Conservation (phyloP, 1,284 basidiomycete species). For the Coriolopsis trogii region DNA sequence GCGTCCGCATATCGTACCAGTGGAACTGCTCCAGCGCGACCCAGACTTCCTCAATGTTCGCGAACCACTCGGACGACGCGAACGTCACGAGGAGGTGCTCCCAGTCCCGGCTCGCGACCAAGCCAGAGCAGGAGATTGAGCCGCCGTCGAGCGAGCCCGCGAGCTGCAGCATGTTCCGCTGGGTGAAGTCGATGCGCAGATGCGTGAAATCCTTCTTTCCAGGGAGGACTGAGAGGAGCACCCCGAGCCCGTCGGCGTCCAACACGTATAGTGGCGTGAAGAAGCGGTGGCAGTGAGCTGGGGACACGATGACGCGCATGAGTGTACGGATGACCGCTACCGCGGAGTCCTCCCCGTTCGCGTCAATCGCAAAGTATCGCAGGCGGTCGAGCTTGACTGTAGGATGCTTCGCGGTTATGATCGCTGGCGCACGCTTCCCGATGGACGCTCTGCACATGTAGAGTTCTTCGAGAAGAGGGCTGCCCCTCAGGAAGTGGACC, state of each 20-base stretch:
- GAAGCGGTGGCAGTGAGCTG: not conserved
- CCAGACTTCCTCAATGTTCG: not conserved
- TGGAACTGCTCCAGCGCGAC: not conserved
- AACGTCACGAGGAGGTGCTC: not conserved
- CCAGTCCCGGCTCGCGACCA: not conserved
- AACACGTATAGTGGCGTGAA: not conserved
- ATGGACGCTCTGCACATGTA: not conserved
- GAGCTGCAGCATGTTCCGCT: not conserved
- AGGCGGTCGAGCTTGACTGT: not conserved
- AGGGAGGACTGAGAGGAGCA: not conserved
- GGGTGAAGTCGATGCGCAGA: not conserved
- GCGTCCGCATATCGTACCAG: not conserved
- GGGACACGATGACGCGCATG: not conserved
- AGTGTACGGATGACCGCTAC: not conserved
- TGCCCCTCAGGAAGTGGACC: not conserved
- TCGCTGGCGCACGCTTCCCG: not conserved
- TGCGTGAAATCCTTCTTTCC: not conserved
- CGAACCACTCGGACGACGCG: not conserved
- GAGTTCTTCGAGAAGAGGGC: not conserved
- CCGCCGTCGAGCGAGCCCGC: not conserved
- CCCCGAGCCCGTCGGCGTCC: not conserved
- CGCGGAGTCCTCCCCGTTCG: not conserved
- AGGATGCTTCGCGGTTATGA: too few species aligned
- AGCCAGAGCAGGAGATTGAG: not conserved
- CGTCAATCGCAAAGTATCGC: not conserved